Conservation (phyloP, 306 rosid species). For the Cicer arietinum region DNA sequence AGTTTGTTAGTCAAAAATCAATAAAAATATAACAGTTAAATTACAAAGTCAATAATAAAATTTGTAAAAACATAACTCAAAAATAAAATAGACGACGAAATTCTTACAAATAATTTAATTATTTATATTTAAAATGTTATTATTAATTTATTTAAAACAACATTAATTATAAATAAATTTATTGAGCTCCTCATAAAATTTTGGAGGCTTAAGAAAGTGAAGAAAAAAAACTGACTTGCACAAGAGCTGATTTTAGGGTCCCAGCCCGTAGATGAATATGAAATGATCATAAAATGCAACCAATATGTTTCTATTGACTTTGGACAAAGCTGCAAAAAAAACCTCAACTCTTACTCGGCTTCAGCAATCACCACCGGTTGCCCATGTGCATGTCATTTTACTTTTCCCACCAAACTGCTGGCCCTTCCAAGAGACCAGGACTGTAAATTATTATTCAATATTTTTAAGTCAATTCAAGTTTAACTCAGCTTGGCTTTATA, state of each 20-base stretch:
- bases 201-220: background rate
- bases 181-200: no score
- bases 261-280: background rate
- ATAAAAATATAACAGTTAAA: no score
- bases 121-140: no score
- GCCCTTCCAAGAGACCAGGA: background rate
- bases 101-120: no score
- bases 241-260: background rate
- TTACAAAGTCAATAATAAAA: no score
- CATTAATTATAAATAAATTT: no score
- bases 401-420: background rate
- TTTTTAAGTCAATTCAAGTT: no score
- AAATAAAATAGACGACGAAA: no score
- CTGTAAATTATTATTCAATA: background rate
- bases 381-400: background rate
- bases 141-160: no score
- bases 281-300: background rate
- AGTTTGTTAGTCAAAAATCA: no score
- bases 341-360: background rate
- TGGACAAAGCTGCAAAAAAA: background rate
- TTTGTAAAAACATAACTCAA: no score
- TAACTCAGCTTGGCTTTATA: no score
- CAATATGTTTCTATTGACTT: background rate
- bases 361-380: conserved; percentile 1
- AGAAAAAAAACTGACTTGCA: background rate